Evolutionary conservation across 495 filamentous ascomycete species (phyloP).

Genomic region (Podospora pseudoanserina): DNA sequence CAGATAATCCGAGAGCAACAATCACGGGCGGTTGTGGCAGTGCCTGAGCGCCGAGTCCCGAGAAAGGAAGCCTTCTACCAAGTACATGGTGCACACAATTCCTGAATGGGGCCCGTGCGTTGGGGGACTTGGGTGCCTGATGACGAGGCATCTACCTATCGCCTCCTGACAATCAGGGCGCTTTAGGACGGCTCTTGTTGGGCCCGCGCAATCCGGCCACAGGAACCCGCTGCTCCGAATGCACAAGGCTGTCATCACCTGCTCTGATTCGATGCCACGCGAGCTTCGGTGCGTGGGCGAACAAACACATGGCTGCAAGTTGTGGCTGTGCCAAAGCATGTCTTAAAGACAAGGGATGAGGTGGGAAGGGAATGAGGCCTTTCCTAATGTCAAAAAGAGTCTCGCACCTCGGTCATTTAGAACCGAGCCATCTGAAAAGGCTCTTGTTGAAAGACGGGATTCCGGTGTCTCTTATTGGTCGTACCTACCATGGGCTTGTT

Average conservation of each 20-base stretch:
- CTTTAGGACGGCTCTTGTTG: background rate
- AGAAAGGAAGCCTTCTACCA: background rate
- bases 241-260: background rate
- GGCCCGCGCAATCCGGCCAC: conserved; percentile 2
- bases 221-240: conserved; percentile 10
- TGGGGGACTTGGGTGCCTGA: too few species aligned
- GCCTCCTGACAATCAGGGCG: background rate
- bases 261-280: conserved; percentile 17
- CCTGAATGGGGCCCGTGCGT: too few species aligned
- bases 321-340: conserved; percentile 5
- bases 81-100: background rate
- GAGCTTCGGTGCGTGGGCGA: background rate
- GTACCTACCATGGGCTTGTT: too few species aligned
- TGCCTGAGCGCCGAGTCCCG: background rate
- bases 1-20: background rate
- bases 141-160: too few species aligned
- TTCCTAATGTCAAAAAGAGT: too few species aligned
- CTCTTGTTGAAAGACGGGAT: too few species aligned
- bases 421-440: too few species aligned
- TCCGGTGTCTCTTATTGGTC: too few species aligned
- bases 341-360: too few species aligned
- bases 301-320: background rate
- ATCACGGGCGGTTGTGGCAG: conserved; percentile 2
- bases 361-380: too few species aligned
- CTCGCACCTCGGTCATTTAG: too few species aligned